Base-by-base conservation (phyloP, 257 asterid genomes). In the Capsicum chinense region DNA sequence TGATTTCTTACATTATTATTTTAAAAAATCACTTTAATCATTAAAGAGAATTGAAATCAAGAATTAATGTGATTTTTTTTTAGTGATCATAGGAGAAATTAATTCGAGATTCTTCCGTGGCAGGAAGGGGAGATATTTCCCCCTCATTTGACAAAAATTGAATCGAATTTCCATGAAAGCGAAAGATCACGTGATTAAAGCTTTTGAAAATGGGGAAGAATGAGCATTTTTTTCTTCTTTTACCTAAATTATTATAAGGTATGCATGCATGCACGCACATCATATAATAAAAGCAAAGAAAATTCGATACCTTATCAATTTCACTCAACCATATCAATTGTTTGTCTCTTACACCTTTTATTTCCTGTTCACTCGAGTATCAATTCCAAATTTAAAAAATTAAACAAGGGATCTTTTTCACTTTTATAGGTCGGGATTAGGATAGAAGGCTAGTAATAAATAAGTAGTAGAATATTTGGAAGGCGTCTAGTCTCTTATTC, bases 291-390 rank as follows among this genome's bases (percentile, higher is more conserved):
- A 67, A 21, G 12, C 12, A 0, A 52, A 52, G 26, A 76, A 76
- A 76, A 76, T 54, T 76, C 81, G 50, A 76, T 54, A 76, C 81
- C 64, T 7, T 26, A 76, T 76, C 63, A 76, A 14, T 76, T 56
- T 76, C 26, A 76, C 42, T 26, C 15, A 76, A 76, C 8, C 62
- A 26, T 52, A 76, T 76, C 14, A 8, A 76, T 9, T 48, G 54
- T 76, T 76, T 76, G 26, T 76, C 5, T 13, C 42, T 26, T 76
- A 17, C 26, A 5, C 26, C 81, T 26, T 76, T 76, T 7, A 54
- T 76, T 76, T 26, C 13, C 50, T 26, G 15, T 76, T 76, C 50
- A 13, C 17, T 33, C 47, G 47, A 76, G 63, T 50, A 26, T 76
- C 44, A 69, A 71, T 70, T 71, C 33, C 33, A 26, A 26, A 26